Evolutionary conservation across 2,329 filamentous ascomycete genomes (phyloP), one percentile per base, ranked within the genome.

Genomic region (Kalmusia sp.): DNA sequence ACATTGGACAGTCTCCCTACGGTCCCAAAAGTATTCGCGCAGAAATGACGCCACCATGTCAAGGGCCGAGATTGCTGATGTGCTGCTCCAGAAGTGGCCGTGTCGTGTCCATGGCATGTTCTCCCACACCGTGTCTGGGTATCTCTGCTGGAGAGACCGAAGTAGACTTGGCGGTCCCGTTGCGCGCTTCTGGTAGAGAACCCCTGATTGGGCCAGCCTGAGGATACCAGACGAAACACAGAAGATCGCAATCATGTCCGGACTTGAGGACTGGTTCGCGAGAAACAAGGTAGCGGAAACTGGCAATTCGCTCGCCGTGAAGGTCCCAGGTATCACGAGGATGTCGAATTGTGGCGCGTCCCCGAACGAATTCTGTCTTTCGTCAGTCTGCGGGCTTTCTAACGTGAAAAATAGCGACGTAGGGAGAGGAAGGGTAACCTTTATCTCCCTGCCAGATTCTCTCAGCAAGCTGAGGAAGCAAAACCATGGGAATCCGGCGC

Each of bases 21-120:
- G 63, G 47, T 74, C 71, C 71, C 71, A 74, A 47, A 72, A 73
- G 51, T 70, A 73, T 54, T 74, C 68, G 19, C 69, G 63, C 65
- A 73, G 69, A 63, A 64, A 74, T 1, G 65, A 59, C 0, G 66
- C 57, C 6, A 70, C 57, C 70, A 73, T 72, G 12, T 73, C 66
- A 9, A 72, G 64, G 1, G 64, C 69, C 1, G 67, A 63, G 11
- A 72, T 45, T 1, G 69, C 62, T 1, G 67, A 68, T 17, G 63
- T 67, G 45, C 70, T 71, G 34, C 60, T 72, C 70, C 70, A 73
- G n/a, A 73, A 48, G 9, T 65, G 63, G 4, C 62, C 70, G 31
- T 72, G 63, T 31, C 68, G 57, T 7, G 63, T 57, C 70, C 70
- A 74, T 4, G 61, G 57, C 7, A 54, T 55, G 14, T 62, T 58